These are phyloP conservation scores for Striga hermonthica DNA, from an alignment of 305 asterid species.

Conservation along the genomic window DNA sequence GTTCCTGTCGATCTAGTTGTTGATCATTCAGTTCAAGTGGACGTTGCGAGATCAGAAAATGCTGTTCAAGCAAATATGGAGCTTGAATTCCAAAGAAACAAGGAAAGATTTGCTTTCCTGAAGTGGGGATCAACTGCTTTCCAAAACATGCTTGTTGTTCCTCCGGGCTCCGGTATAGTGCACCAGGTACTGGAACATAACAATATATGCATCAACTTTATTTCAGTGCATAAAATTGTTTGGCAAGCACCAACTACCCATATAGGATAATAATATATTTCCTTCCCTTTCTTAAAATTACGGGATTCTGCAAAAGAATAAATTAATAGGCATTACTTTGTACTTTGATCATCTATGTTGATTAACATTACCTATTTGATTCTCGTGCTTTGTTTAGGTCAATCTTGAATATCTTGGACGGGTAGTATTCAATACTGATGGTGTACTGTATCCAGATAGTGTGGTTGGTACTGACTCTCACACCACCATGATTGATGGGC, in stretches of 20 bases:
- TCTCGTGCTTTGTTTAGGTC: conserved; percentile 45
- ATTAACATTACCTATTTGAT: conserved; percentile 15
- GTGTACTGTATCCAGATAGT: conserved; percentile 80
- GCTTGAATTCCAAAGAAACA: conserved; percentile 83
- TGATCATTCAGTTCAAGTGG: conserved; percentile 96
- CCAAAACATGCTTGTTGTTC: conserved; percentile 91
- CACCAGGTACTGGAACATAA: conserved; percentile 62
- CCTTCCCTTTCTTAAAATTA: too few relatives aligned
- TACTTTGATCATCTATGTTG: conserved; percentile 19
- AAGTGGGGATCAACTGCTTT: conserved; percentile 95
- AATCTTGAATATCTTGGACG: conserved; percentile 88
- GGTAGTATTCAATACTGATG: conserved; percentile 70
- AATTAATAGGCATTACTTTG: neutral
- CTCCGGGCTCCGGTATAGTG: conserved; percentile 97
- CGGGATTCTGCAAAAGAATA: too few relatives aligned
- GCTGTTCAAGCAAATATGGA: conserved; percentile 89
- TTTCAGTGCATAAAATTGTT: too few relatives aligned
- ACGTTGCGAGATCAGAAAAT: conserved; percentile 82
- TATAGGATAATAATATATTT: too few relatives aligned
- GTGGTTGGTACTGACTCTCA: conserved; percentile 92
- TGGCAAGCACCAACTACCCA: neutral
- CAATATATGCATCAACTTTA: neutral
- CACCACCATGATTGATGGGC: conserved; percentile 89
- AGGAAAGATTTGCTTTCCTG: conserved; percentile 91
- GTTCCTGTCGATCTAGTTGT: conserved; percentile 94